phyloP scores from a whole-genome alignment of 441 rosid genomes.

The Populus trichocarpa region DNA sequence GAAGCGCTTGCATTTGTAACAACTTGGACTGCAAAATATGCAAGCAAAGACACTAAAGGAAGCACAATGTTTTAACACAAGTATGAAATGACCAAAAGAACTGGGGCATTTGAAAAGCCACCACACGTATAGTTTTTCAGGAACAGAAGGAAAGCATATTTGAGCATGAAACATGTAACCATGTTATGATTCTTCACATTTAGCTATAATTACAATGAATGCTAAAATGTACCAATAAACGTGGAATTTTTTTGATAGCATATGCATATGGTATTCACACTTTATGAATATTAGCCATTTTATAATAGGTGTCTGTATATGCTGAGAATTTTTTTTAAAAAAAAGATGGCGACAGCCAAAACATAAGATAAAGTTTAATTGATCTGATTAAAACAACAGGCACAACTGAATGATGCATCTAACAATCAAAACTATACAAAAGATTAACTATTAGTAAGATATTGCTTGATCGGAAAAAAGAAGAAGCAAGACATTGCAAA shows the following conservation, averaged over 20 bases:
- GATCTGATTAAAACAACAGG: not conserved
- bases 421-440: not conserved
- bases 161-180: not conserved
- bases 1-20: not conserved
- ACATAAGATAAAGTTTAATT: not conserved
- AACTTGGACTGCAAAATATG: not conserved
- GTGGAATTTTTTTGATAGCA: not conserved
- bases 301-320: not conserved
- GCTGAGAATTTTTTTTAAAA: not conserved
- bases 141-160: not conserved
- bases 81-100: not conserved
- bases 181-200: not conserved
- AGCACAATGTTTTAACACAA: not conserved
- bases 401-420: not conserved
- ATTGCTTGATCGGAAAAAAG: not conserved
- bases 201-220: not conserved
- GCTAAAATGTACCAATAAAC: not conserved
- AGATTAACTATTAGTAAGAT: not conserved
- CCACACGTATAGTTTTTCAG: not conserved
- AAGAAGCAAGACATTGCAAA: not conserved
- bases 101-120: not conserved
- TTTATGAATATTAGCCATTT: not conserved
- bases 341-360: not conserved
- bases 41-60: not conserved
- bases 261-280: not conserved